These are phyloP conservation scores for Chlorophyllum brunneum DNA, from an alignment of 768 basidiomycete genomes.

Conservation along the genomic window DNA sequence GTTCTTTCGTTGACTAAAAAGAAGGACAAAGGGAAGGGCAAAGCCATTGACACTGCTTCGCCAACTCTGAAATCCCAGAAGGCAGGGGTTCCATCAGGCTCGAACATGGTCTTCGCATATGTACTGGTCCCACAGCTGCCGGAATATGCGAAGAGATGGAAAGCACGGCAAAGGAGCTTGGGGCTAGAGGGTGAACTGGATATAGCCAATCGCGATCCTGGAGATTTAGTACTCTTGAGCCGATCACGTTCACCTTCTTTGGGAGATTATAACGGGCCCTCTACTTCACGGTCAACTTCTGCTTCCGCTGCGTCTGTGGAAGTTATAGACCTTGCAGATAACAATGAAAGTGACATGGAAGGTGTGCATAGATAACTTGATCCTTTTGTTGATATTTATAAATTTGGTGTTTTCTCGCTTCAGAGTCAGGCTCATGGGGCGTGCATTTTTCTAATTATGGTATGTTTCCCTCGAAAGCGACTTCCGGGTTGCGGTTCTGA, in stretches of 20 bases:
- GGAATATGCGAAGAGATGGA: conserved; percentile 7
- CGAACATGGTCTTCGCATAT: background rate
- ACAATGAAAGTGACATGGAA: conserved; percentile 5
- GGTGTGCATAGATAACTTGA: conserved; percentile 14
- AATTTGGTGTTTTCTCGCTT: background rate
- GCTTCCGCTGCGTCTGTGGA: background rate
- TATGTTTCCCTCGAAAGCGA: conserved; percentile 3
- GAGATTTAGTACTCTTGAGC: no score
- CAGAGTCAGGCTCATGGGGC: background rate
- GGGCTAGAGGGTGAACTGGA: background rate
- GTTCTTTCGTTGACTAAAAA: background rate
- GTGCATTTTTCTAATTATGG: conserved; percentile 6
- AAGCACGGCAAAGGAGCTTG: background rate
- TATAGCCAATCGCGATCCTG: background rate
- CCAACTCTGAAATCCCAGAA: background rate
- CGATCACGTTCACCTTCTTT: conserved; percentile 6
- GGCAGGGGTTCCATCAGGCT: background rate
- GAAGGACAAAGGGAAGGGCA: conserved; percentile 4
- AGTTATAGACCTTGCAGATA: background rate
- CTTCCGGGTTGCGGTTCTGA: background rate
- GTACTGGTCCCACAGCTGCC: conserved; percentile 8
- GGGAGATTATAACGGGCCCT: background rate
- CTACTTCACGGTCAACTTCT: background rate
- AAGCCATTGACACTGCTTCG: background rate
- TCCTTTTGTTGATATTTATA: conserved; percentile 3